Conservation (phyloP, 129 eudicot genomes). For the Saussurea involucrata region DNA sequence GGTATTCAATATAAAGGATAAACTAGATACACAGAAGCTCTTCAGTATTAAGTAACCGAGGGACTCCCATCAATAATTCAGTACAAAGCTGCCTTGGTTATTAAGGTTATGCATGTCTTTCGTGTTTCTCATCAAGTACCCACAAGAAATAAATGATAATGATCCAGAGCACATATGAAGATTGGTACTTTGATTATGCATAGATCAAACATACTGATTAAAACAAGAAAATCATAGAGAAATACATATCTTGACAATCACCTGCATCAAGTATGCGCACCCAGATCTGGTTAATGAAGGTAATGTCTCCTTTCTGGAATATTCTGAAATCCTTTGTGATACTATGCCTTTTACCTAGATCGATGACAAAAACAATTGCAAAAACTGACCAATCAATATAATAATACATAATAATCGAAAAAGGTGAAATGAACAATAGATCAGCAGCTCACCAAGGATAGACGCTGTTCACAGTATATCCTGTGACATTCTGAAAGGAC, state of each 20-base stretch:
- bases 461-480: conserved; percentile 94
- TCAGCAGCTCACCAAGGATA: conserved; percentile 70
- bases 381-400: no score
- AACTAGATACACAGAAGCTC: neutral
- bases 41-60: neutral
- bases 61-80: no score
- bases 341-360: conserved; percentile 80
- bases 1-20: neutral
- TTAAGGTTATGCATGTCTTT: neutral
- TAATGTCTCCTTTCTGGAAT: conserved; percentile 78
- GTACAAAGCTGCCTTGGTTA: neutral
- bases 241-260: conserved; percentile 22
- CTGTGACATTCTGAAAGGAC: conserved; percentile 94
- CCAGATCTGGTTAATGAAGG: conserved; percentile 97
- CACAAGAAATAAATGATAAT: neutral
- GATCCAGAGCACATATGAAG: neutral
- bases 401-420: no score
- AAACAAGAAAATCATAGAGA: neutral
- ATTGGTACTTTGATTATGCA: neutral
- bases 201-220: neutral
- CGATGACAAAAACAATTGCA: conserved; percentile 9
- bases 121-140: neutral
- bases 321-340: conserved; percentile 79
- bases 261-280: conserved; percentile 96
- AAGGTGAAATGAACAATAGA: neutral